Evolutionary conservation across 2,329 filamentous ascomycete species (phyloP), one percentile per base, ranked within the genome.

Genomic region (Colletotrichum musicola): DNA sequence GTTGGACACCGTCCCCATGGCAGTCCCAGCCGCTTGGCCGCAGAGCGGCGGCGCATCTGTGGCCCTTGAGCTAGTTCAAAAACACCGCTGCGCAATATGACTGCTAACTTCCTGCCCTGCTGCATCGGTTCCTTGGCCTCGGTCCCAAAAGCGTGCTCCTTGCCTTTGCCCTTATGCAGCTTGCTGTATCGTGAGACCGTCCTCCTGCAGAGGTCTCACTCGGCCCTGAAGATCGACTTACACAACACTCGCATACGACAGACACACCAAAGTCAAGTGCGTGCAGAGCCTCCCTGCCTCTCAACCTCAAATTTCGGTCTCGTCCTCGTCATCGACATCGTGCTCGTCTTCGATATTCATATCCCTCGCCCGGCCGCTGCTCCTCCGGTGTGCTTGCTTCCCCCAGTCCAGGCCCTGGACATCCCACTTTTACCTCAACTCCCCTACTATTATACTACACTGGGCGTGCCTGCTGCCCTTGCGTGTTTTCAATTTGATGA

Each of bases 181-280:
- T 44, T 54, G 38, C 50, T 44, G 59, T 25, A 62, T 54, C 49
- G 35, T 30, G 22, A 54, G 25, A 46, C 59, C 49, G 14, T 62
- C 47, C 38, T 62, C 59, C 25, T 54, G 59, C 59, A 62, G 59
- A 54, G 38, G 49, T 62, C 50, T 62, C 59, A 54, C 38, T 30
- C 38, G 49, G 50, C 47, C 30, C 59, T 62, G 59, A 62, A 46
- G 59, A 62, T 62, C 59, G 59, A 46, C 59, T 54, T 62, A 62
- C 49, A 54, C 57, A 50, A 51, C 46, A n/a, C 44, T 46, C 44
- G 44, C 58, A 61, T 50, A 42, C 44, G 25, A 60, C 13, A 51
- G 25, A 60, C 13, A 51, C 40, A 60, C 57, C 35, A 53, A 35
- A 49, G 30, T 35, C 42, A 35, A 49, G 30, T 35, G 30, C 30